Evolutionary conservation across 805 yeast species (phyloP).

Genomic region (Candida ficus): DNA sequence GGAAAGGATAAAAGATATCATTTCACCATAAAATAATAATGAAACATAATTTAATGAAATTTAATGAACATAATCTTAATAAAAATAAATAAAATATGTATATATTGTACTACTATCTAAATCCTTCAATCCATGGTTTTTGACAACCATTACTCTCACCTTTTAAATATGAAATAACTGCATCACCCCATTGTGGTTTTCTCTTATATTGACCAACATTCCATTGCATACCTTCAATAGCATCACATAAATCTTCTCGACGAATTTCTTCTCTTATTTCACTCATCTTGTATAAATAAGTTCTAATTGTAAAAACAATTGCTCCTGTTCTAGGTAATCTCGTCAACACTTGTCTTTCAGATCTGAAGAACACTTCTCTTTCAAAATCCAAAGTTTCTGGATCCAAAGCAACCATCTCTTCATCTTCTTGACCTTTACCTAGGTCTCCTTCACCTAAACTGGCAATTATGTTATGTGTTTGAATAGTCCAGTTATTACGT

Average conservation of each 20-base stretch:
- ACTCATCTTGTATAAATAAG: conserved; percentile 50
- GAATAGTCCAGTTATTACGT: conserved; percentile 68
- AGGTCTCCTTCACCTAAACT: conserved; percentile 38
- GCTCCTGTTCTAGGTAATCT: conserved; percentile 45
- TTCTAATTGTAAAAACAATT: conserved; percentile 48
- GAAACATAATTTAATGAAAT: too few species aligned
- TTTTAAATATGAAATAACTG: conserved; percentile 41
- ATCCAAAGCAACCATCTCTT: conserved; percentile 28
- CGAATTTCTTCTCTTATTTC: conserved; percentile 41
- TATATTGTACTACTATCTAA: too few species aligned
- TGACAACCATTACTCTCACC: conserved; percentile 32
- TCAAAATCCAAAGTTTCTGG: conserved; percentile 29
- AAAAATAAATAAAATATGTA: too few species aligned
- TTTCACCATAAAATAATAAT: too few species aligned
- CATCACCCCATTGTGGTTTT: conserved; percentile 64
- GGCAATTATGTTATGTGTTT: conserved; percentile 48
- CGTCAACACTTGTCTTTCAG: conserved; percentile 55
- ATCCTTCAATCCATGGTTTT: conserved; percentile 18
- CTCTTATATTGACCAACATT: conserved; percentile 58
- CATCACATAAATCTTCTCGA: conserved; percentile 50
- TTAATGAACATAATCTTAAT: too few species aligned
- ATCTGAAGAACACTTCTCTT: conserved; percentile 47
- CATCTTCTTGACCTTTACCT: conserved; percentile 34
- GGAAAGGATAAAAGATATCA: too few species aligned
- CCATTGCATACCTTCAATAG: conserved; percentile 59